Base-by-base conservation (phyloP, 1,284 basidiomycete species). In the Exsudoporus floridanus region DNA sequence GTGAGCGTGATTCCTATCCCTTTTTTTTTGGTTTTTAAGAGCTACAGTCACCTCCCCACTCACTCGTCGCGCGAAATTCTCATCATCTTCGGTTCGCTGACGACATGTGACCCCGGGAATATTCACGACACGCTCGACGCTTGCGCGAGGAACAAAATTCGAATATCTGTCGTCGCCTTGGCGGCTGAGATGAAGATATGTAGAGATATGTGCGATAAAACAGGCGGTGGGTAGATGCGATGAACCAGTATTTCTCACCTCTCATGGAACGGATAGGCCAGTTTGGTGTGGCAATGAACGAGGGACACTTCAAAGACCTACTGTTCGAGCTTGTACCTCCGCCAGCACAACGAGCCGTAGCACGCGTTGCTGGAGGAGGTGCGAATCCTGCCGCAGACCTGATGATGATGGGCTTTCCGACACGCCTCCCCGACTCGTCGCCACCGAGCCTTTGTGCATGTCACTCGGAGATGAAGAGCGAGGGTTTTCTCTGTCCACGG, bases 361-460 rank as follows among this genome's bases (percentile, higher is more conserved):
- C 82, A 4, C 80, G 82, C n/a, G 67, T 78, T 4, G 74, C 70
- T 2, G 69, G 70, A 40, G 77, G 75, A 19, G 67, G 73, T 14
- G 71, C 76, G 12, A 86, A 87, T 49, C 83, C 84, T 14, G 82
- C 84, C 0, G 89, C 91, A 0, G 94, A 99, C 71, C 76, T 99
- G 36, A 95, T 99, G 86, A 89, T 97, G 78, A 99, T 99, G 94
- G 96, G 96, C 4, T 99, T 99, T 71, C 97, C 94, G 0, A 92
- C 89, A 16, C 84, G 93, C 40, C 76, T 97, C n/a, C 90, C 91
- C 0, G 87, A 87, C 58, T 82, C 88, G 0, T 88, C 91, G 0
- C 85, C 88, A 18, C 85, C 89, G 9, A 87, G 87, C 45, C 78
- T 97, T 19, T 99, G 96, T 66, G 92, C 88, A 2, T 99, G 96